Evolutionary conservation across 192 early-diverging fungal species (phyloP), one percentile per base, ranked within the genome.

Genomic region (Gryganskiella cystojenkinii): DNA sequence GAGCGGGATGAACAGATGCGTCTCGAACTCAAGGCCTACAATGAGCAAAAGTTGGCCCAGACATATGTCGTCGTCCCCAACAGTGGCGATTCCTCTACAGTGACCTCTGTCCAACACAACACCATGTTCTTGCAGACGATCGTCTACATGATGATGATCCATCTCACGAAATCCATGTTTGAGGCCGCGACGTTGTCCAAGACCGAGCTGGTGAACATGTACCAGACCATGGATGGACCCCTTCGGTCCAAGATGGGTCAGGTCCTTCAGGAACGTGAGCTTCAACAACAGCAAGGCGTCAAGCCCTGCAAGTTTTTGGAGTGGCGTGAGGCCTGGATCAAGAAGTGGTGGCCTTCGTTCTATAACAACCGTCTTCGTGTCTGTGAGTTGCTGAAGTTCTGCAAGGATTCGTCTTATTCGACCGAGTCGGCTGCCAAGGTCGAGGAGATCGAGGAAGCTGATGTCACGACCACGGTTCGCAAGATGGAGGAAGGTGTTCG

Each of bases 71-170:
- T 78, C 3, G 68, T 78, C 61, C 74, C 74, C 45, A 78, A 69
- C 34, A 65, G 69, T 10, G 74, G 69, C 0, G 2, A 44, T 2
- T 25, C 51, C 15, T 15, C 56, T 2, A 57, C 64, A 1, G 42
- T 56, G 49, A 67, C 11, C 45, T 59, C 34, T 42, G 60, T 47
- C 17, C 55, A 37, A 10, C 74, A 69, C 34, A 60, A 78, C 43
- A 45, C 60, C 1, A 53, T 69, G 31, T 24, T 78, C 19, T 47
- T 78, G 8, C 74, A 78, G 61, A 69, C 74, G 8, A 69, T 78
- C 59, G 74, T 78, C 30, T 78, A 78, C 59, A 78, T 78, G 74
- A 78, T 78, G 74, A 78, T 78, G 74, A 47, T 78, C 27, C 74
- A 78, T 35, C 22, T 78, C 37, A 78, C 74, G 0, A 65, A 55